Conservation (phyloP, 805 yeast genomes). For the Kluyveromyces aestuarii region DNA sequence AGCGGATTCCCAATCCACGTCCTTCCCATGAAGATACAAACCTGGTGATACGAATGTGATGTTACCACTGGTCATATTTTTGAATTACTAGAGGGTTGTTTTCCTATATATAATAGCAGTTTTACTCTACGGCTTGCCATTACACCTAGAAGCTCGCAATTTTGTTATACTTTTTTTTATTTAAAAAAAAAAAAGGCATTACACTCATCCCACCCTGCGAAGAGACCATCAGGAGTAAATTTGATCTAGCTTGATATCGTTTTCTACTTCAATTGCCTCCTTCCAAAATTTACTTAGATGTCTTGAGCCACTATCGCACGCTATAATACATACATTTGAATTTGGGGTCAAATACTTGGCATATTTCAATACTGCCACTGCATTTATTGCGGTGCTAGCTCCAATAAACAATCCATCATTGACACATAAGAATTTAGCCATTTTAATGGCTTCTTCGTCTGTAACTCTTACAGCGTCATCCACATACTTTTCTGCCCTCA, state of each 20-base stretch:
- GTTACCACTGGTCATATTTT: slow-evolving; percentile 4
- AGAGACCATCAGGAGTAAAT: slow-evolving; percentile 9
- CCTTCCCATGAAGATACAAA: slow-evolving; percentile 11
- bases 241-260: slow-evolving; percentile 29
- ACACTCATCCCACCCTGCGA: not conserved
- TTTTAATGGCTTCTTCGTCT: slow-evolving; percentile 72
- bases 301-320: slow-evolving; percentile 88
- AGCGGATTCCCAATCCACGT: slow-evolving; percentile 17
- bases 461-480: slow-evolving; percentile 74
- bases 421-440: slow-evolving; percentile 78
- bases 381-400: slow-evolving; percentile 86
- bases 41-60: slow-evolving; percentile 23
- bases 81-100: too few relatives aligned
- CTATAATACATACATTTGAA: slow-evolving; percentile 66
- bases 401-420: slow-evolving; percentile 90
- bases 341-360: slow-evolving; percentile 47
- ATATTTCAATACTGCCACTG: slow-evolving; percentile 73
- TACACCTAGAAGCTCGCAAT: slow-evolving; percentile 7
- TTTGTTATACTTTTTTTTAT: not conserved
- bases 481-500: slow-evolving; percentile 56
- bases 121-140: too few relatives aligned
- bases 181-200: not conserved
- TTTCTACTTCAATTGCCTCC: slow-evolving; percentile 36
- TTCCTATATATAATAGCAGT: too few relatives aligned
- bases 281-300: slow-evolving; percentile 93